These are phyloP conservation scores for Kwoniella pini DNA, from an alignment of 768 basidiomycete genomes.

Conservation along the genomic window DNA sequence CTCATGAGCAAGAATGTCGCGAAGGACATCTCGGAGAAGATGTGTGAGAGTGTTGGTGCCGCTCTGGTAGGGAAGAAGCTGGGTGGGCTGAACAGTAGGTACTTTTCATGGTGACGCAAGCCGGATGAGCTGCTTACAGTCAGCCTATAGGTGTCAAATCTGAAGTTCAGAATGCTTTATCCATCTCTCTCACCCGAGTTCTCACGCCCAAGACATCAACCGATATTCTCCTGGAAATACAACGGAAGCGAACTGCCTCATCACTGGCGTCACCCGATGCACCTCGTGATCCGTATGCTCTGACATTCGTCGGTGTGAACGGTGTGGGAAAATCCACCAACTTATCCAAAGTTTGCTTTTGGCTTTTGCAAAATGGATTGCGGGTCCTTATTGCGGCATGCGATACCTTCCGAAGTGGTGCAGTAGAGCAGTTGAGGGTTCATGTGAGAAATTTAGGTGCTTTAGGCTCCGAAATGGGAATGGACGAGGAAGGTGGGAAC, in stretches of 20 bases:
- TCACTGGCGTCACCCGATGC: slow-evolving; percentile 69
- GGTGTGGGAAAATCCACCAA: slow-evolving; percentile 99
- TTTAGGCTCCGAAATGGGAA: slow-evolving; percentile 63
- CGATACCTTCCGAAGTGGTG: slow-evolving; percentile 94
- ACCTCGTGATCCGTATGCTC: slow-evolving; percentile 75
- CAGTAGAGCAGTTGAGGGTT: slow-evolving; percentile 94
- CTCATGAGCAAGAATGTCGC: slow-evolving; percentile 99
- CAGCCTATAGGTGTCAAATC: slow-evolving; percentile 68
- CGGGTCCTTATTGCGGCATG: slow-evolving; percentile 96
- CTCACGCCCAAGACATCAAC: slow-evolving; percentile 96
- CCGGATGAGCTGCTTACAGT: slow-evolving; percentile 19
- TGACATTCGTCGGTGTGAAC: slow-evolving; percentile 97
- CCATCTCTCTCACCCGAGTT: slow-evolving; percentile 84
- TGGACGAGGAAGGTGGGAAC: slow-evolving; percentile 58
- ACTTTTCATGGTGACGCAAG: not conserved
- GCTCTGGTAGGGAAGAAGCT: slow-evolving; percentile 86
- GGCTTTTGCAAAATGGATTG: slow-evolving; percentile 93
- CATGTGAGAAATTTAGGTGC: slow-evolving; percentile 92
- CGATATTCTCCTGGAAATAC: slow-evolving; percentile 90
- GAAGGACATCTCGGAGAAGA: slow-evolving; percentile 87
- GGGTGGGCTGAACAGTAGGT: slow-evolving; percentile 81
- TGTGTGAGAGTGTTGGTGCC: slow-evolving; percentile 92
- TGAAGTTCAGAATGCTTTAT: slow-evolving; percentile 79
- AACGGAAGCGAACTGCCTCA: slow-evolving; percentile 68
- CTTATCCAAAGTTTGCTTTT: slow-evolving; percentile 96